Evolutionary conservation across 106 monocot species (phyloP), one percentile per base, ranked within the genome.

Genomic region (Acorus gramineus): DNA sequence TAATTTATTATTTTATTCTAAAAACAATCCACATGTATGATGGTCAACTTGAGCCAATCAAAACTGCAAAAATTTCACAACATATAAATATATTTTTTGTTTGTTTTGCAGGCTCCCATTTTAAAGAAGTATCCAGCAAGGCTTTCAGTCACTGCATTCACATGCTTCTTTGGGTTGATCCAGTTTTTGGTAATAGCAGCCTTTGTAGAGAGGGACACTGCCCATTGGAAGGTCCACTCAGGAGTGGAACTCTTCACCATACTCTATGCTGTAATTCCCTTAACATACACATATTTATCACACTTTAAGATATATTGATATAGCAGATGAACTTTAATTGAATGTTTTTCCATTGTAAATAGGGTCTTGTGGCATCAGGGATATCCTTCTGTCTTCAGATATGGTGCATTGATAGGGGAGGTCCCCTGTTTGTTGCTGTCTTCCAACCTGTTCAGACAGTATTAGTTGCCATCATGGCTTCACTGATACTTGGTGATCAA

Each of bases 341-440:
- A 28, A 28, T 28, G 28, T 28, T 65, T 9, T 62, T 5, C 14
- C 10, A 47, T 6, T 56, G 1, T 71, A 60, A 56, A 8, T 56
- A 93, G 93, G 93, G 89, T 9, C 55, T 89, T 5, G 93, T 93
- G 66, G 89, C 81, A 66, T 93, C 93, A 52, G 93, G 93, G 43
- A 72, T 89, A 10, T 66, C 85, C 8, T 81, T 93, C 63, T 83
- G 85, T 49, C 83, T 93, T 59, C 93, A 93, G 66, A 89, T 81
- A 42, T 93, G 93, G 93, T 89, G 93, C 70, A 93, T 89, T 50
- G 93, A 89, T 42, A 89, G 79, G 66, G 93, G 83, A 61, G 93
- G 93, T 1, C 93, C 93, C 6, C 71, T 93, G 5, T 89, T 84
- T 70, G 77, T 74, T 47, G 85, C 86, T 2, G 84, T 86, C 42